Percentiles rank a stretch among this genome's conserved stretches.
These are phyloP conservation scores for Pholiota adiposa DNA, from an alignment of 1,284 basidiomycete species.

Conservation along the genomic window DNA sequence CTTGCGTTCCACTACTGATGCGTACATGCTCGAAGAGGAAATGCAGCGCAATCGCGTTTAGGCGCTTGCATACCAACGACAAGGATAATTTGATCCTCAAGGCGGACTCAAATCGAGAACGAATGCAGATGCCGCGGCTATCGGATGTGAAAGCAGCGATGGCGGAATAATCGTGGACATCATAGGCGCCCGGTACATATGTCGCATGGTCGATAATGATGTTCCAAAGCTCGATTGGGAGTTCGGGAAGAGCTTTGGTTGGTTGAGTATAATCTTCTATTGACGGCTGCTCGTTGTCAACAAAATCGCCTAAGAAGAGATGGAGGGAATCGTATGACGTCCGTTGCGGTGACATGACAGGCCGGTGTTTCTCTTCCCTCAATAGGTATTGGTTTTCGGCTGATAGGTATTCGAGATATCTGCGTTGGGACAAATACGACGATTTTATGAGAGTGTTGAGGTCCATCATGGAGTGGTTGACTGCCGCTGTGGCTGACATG, in stretches of 20 bases:
- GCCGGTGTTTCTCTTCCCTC: not conserved
- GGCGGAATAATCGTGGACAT: conserved; percentile 27
- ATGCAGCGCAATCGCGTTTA: conserved; percentile 28
- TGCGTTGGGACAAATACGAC: not conserved
- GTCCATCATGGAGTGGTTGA: not conserved
- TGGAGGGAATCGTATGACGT: not conserved
- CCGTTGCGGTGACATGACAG: no score
- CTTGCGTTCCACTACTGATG: conserved; percentile 34
- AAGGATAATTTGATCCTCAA: conserved; percentile 34
- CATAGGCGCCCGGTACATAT: conserved; percentile 34
- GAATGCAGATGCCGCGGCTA: conserved; percentile 32
- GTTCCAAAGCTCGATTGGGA: conserved; percentile 38
- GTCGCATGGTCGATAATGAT: conserved; percentile 34
- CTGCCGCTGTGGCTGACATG: not conserved
- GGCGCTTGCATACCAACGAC: conserved; percentile 34
- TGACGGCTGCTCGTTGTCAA: not conserved
- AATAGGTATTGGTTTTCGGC: not conserved
- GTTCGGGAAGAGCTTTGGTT: not conserved
- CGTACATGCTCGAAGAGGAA: conserved; percentile 36
- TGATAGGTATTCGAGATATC: not conserved
- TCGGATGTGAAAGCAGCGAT: conserved; percentile 36
- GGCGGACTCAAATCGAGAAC: conserved; percentile 29
- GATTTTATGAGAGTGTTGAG: not conserved
- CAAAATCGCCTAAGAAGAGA: not conserved
- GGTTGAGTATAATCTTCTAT: not conserved